Percentiles rank a stretch among this genome's conserved stretches.
These are phyloP conservation scores for Prunella vulgaris DNA, from an alignment of 257 asterid genomes.

Conservation along the genomic window DNA sequence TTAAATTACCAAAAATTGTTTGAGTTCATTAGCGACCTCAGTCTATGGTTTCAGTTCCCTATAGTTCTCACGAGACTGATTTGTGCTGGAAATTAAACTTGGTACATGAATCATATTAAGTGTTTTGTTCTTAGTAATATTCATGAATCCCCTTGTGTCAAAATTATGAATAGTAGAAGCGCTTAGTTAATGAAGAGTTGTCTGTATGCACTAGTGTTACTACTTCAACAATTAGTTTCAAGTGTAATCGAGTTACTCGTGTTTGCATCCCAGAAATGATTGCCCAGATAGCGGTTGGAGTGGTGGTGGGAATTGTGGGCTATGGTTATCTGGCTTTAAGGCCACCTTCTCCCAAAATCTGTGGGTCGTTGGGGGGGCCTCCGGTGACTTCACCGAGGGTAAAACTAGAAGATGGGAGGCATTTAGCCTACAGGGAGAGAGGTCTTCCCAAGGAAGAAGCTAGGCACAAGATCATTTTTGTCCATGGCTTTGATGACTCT, in stretches of 20 bases:
- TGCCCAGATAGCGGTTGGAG: conserved; percentile 45
- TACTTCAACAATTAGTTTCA: no score
- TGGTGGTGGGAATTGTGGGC: conserved; percentile 38
- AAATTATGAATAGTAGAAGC: no score
- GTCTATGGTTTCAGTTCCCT: no score
- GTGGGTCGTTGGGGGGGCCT: neutral
- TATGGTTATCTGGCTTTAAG: conserved; percentile 43
- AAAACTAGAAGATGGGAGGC: conserved; percentile 66
- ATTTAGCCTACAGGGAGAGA: conserved; percentile 66
- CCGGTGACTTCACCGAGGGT: conserved; percentile 64
- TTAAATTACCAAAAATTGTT: neutral
- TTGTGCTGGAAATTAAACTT: no score
- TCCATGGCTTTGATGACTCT: conserved; percentile 66
- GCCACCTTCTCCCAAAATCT: neutral
- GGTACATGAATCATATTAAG: no score
- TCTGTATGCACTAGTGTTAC: no score
- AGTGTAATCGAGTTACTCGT: neutral
- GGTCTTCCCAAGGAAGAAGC: conserved; percentile 67
- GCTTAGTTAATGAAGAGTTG: no score
- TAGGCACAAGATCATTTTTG: conserved; percentile 46
- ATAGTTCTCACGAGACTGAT: no score
- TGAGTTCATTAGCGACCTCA: neutral
- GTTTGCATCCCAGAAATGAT: conserved; percentile 43
- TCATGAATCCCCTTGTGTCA: no score
- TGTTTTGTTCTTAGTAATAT: no score